phyloP scores from a whole-genome alignment of 257 asterid species.

The Solanum chilense region DNA sequence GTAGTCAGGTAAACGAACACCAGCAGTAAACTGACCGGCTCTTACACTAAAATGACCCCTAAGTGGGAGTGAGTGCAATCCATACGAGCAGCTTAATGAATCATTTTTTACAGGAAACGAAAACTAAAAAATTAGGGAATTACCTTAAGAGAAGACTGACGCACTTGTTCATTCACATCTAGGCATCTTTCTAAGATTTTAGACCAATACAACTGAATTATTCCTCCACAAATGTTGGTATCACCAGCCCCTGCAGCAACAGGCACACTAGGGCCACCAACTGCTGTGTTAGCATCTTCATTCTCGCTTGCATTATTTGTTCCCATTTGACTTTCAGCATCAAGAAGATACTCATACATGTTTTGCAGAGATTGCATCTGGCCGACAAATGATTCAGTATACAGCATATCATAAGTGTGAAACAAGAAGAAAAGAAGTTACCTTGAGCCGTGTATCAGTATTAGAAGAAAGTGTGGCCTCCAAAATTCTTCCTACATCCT shows the following conservation, averaged over 20 bases:
- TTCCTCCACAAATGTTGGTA: slow-evolving; percentile 93
- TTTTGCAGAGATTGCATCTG: slow-evolving; percentile 97
- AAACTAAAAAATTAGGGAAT: not conserved
- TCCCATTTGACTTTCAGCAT: slow-evolving; percentile 89
- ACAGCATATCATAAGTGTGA: slow-evolving; percentile 4
- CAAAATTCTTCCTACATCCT: slow-evolving; percentile 64
- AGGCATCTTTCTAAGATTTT: slow-evolving; percentile 63
- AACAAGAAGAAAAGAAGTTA: slow-evolving; percentile 16
- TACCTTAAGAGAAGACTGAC: slow-evolving; percentile 87
- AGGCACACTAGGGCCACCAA: slow-evolving; percentile 63
- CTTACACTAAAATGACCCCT: not conserved
- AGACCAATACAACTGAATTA: slow-evolving; percentile 87
- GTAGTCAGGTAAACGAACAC: not conserved
- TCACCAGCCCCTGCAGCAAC: slow-evolving; percentile 99
- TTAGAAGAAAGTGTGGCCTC: slow-evolving; percentile 55
- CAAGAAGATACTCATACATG: slow-evolving; percentile 89
- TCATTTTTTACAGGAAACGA: not conserved
- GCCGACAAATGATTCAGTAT: slow-evolving; percentile 15
- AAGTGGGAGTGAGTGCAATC: not conserved
- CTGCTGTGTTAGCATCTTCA: slow-evolving; percentile 28
- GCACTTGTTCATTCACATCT: slow-evolving; percentile 81
- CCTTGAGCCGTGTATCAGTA: slow-evolving; percentile 77
- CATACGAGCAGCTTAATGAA: not conserved
- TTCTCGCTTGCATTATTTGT: slow-evolving; percentile 38
- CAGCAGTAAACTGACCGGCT: not conserved